Percentiles rank a stretch among this genome's conserved stretches.
Conservation (phyloP, 495 filamentous ascomycete species). For the Patellaria atrata region DNA sequence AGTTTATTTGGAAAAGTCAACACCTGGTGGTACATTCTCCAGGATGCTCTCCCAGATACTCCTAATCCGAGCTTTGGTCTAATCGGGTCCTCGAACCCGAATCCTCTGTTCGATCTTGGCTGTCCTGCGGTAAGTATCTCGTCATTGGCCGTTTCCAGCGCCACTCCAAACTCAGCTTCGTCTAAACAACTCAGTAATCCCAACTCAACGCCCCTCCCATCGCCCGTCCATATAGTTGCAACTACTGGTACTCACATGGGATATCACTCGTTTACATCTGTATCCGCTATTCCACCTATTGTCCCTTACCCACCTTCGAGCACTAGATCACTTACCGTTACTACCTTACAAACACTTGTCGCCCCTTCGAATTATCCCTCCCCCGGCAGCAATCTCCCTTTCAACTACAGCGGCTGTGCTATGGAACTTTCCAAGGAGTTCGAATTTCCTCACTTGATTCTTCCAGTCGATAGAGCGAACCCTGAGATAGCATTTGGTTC, state of each 20-base stretch:
- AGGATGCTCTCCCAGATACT: slow-evolving; percentile 42
- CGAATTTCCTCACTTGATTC: slow-evolving; percentile 18
- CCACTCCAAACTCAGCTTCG: slow-evolving; percentile 6
- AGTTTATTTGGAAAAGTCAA: slow-evolving; percentile 47
- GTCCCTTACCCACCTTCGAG: neutral
- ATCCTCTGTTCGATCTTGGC: slow-evolving; percentile 22
- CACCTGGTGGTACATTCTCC: slow-evolving; percentile 64
- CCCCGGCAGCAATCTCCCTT: neutral
- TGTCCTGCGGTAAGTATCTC: slow-evolving; percentile 12
- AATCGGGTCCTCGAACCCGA: slow-evolving; percentile 27
- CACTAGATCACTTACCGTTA: neutral
- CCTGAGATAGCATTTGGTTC: slow-evolving; percentile 20
- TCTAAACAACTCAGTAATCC: slow-evolving; percentile 8
- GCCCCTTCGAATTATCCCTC: slow-evolving; percentile 1
- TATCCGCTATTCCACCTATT: neutral
- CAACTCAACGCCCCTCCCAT: neutral
- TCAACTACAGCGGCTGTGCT: neutral
- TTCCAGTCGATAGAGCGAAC: slow-evolving; percentile 18
- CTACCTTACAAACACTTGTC: neutral
- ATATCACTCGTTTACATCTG: too few species aligned
- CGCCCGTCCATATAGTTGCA: slow-evolving; percentile 1
- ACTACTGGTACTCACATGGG: too few species aligned
- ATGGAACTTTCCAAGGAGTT: neutral
- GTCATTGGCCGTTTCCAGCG: slow-evolving; percentile 3
- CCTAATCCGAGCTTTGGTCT: slow-evolving; percentile 60